A percentile compares a stretch with the other conserved stretches of the same genome.
phyloP scores from a whole-genome alignment of 768 basidiomycete species.

The Sutorius australiensis region DNA sequence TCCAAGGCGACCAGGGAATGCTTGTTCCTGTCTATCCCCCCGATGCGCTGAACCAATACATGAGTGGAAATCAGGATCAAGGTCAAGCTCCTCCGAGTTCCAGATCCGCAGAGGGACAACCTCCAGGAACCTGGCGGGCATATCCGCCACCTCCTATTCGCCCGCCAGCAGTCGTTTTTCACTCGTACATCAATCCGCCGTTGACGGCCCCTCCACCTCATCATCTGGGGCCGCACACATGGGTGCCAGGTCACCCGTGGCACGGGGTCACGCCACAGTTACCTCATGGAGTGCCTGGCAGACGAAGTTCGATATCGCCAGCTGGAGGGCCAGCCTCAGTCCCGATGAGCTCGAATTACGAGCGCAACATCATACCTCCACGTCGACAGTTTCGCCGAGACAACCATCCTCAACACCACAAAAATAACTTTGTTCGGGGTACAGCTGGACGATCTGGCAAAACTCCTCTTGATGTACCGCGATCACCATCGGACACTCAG shows the following conservation, averaged over 20 bases:
- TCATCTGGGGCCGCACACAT: constrained; percentile 18
- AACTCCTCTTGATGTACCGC: constrained; percentile 12
- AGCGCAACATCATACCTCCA: constrained; percentile 25
- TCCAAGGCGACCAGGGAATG: constrained; percentile 70
- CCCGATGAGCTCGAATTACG: constrained; percentile 14
- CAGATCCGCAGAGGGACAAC: constrained; percentile 28
- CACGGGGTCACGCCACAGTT: constrained; percentile 19
- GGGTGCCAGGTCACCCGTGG: constrained; percentile 28
- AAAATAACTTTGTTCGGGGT: constrained; percentile 21
- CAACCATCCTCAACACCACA: constrained; percentile 27
- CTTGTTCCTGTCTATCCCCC: constrained; percentile 67
- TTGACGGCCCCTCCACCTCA: constrained; percentile 16
- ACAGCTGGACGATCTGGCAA: constrained; percentile 20
- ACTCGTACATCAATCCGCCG: constrained; percentile 27
- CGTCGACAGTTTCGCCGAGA: constrained; percentile 33
- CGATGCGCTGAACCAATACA: constrained; percentile 67
- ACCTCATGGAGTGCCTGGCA: constrained; percentile 12
- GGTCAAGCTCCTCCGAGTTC: constrained; percentile 13
- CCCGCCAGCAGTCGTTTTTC: constrained; percentile 30
- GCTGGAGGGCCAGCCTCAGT: constrained; percentile 13
- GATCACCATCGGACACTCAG: constrained; percentile 19
- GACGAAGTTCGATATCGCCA: constrained; percentile 13
- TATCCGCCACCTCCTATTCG: constrained; percentile 33
- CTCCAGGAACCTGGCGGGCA: constrained; percentile 33
- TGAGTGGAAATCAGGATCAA: constrained; percentile 44